Base-by-base conservation (phyloP, 352 stramenopile genomes). In the Hyaloperonospora brassicae region DNA sequence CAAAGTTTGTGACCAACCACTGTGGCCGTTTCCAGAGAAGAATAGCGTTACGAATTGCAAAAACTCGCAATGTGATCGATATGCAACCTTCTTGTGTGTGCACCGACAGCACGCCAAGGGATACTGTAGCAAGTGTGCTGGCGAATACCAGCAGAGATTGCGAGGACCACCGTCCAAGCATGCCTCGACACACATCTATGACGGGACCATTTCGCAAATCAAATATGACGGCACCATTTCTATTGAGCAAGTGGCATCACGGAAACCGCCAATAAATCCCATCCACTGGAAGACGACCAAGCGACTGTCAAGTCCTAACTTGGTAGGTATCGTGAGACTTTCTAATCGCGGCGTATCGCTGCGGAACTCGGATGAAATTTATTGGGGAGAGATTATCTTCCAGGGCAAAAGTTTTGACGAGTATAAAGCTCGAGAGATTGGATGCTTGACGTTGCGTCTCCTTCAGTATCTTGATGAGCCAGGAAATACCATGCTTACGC, bases 231-330 rank as follows among this genome's bases (percentile, higher is more conserved):
- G 80, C 5, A 80, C 74, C 2, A 57, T 93, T 43, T 84, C 72
- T 23, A 52, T 95, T 21, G 55, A 72, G 9, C 61, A 87, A 9
- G 59, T 93, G 8, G 55, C 57, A 22, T 89, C 75, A 11, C 70
- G 83, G 2, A 76, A 77, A 21, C 77, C 76, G 5, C 83, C 80
- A 5, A n/a, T 67, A 42, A 70, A 57, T 7, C 44, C 55, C 0
- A 86, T 93, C 49, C 83, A 95, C 25, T 95, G 83, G 85, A 72
- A 70, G 46, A 93, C 73, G 2, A 95, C 85, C 1, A 87, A 84
- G 45, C 70, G 85, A 1, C 56, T 95, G 0, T 73, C 78, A 24
- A 81, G 70, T 35, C 78, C 85, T 6, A 95, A 93, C 51, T 60
- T 95, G n/a, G 73, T 95, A 1, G 85, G 83, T 10, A 55, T 95